phyloP scores from a whole-genome alignment of 2,329 filamentous ascomycete species.

The Sporothrix pseudoabietina region DNA sequence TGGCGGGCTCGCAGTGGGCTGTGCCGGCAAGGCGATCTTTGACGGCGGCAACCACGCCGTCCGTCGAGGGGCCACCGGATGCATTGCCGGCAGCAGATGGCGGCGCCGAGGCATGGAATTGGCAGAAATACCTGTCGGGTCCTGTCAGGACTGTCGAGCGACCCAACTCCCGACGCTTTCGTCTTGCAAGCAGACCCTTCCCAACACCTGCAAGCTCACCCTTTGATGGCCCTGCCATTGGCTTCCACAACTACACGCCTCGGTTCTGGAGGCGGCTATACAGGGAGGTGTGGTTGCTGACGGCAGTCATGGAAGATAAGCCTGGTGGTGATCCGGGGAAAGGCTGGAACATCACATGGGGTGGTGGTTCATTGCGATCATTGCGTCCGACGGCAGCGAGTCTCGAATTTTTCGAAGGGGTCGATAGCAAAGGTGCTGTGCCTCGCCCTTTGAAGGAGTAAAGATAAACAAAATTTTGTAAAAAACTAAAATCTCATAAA shows the following conservation, averaged over 20 bases:
- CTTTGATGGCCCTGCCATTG: constrained; percentile 41
- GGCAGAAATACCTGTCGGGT: constrained; percentile 47
- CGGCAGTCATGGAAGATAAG: constrained; percentile 46
- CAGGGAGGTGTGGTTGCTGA: constrained; percentile 48
- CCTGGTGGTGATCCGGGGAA: constrained; percentile 31
- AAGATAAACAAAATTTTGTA: too few species aligned
- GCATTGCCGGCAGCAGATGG: not conserved
- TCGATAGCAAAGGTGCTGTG: constrained; percentile 41
- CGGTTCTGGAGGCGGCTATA: constrained; percentile 55
- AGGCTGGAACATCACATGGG: constrained; percentile 51
- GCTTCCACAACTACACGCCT: constrained; percentile 42
- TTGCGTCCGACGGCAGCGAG: constrained; percentile 43
- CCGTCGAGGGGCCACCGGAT: not conserved
- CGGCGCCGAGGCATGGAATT: constrained; percentile 43
- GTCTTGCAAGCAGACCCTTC: constrained; percentile 27
- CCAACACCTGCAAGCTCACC: constrained; percentile 33
- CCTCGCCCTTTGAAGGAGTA: not conserved
- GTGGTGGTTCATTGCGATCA: constrained; percentile 39
- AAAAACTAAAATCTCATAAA: too few species aligned
- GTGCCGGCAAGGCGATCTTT: constrained; percentile 45
- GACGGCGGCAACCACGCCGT: constrained; percentile 31
- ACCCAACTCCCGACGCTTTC: constrained; percentile 41
- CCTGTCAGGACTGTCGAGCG: constrained; percentile 47
- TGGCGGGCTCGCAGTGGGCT: constrained; percentile 44
- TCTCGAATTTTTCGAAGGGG: constrained; percentile 53